Percentiles rank a stretch among this genome's conserved stretches.
phyloP scores from a whole-genome alignment of 331 rosid species.

The Quercus lobata region DNA sequence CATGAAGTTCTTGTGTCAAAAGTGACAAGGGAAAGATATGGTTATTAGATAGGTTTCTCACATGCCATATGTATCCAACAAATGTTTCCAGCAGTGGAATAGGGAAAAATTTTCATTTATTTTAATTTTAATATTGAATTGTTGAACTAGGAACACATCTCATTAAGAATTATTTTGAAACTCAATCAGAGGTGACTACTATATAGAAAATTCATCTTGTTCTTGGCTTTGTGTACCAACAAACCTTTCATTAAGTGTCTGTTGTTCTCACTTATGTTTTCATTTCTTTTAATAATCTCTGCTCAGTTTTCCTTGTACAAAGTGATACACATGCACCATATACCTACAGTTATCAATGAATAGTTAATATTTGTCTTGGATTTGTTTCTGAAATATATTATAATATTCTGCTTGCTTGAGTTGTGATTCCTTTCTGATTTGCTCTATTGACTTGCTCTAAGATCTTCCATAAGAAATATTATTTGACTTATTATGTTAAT shows the following conservation, averaged over 20 bases:
- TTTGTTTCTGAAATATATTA: background rate
- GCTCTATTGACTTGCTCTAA: constrained; percentile 5
- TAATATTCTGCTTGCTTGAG: background rate
- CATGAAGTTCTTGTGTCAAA: too few species aligned
- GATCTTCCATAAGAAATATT: background rate
- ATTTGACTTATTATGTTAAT: background rate
- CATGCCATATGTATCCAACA: too few species aligned
- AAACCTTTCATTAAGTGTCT: background rate
- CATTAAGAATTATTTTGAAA: background rate
- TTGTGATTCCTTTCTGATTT: constrained; percentile 10
- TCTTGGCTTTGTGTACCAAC: background rate
- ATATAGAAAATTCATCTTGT: background rate
- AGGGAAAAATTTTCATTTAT: too few species aligned
- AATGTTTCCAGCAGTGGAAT: too few species aligned
- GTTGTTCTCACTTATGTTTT: background rate
- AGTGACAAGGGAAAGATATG: too few species aligned
- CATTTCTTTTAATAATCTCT: background rate
- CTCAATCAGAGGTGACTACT: background rate
- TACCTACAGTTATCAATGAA: background rate
- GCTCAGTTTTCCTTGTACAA: background rate
- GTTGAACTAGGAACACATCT: background rate
- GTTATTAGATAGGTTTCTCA: too few species aligned
- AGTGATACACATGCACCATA: background rate
- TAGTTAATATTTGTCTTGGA: background rate
- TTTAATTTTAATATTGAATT: background rate